Evolutionary conservation across 148 eudicot genomes (phyloP).

Genomic region (Chenopodium formosanum): DNA sequence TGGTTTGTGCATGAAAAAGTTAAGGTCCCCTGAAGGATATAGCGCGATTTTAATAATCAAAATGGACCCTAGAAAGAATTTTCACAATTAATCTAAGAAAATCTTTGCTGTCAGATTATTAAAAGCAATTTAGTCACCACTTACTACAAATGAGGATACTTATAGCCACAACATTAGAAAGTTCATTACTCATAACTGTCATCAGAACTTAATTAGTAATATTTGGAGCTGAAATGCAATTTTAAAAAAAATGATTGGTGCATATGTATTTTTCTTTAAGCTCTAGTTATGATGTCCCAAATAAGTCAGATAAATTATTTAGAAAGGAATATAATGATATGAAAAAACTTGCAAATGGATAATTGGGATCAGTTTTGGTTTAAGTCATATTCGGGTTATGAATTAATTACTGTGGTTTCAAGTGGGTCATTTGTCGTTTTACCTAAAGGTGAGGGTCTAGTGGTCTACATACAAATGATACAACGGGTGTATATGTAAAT

Average conservation of each 20-base stretch:
- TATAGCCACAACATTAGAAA: background rate
- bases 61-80: conserved; percentile 2
- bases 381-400: background rate
- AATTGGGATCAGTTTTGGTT: too few species aligned
- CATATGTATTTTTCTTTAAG: background rate
- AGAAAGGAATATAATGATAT: background rate
- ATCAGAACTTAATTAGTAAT: background rate
- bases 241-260: background rate
- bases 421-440: too few species aligned
- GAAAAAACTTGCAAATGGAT: background rate
- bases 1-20: conserved; percentile 21
- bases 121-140: conserved; percentile 18
- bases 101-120: conserved; percentile 24
- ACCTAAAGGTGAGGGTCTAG: too few species aligned
- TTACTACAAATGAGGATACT: background rate
- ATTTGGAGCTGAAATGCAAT: background rate
- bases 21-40: conserved; percentile 1
- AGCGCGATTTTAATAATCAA: conserved; percentile 14
- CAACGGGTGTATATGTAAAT: background rate
- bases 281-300: background rate
- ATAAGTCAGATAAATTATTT: background rate
- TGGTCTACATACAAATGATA: too few species aligned
- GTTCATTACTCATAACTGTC: background rate
- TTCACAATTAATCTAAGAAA: background rate
- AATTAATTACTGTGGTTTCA: too few species aligned